Conservation (phyloP, 768 basidiomycete species). For the Exsudoporus frostii region DNA sequence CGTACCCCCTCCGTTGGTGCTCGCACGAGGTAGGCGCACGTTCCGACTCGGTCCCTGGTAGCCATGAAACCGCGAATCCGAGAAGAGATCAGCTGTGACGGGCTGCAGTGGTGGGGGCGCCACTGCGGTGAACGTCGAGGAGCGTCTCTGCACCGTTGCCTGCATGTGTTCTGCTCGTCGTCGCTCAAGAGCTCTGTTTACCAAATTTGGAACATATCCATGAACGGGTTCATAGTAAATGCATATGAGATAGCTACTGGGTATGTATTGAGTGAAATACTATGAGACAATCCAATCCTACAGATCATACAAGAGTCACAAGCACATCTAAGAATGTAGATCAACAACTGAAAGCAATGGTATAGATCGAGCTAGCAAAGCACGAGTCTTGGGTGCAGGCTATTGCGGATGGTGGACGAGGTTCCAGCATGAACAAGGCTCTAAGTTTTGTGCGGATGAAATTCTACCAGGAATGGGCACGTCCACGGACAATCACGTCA, state of each 20-base stretch:
- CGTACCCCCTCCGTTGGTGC: conserved; percentile 59
- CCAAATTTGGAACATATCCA: conserved; percentile 10
- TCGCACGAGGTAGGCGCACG: conserved; percentile 59
- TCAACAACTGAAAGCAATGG: neutral
- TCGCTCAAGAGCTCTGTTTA: neutral
- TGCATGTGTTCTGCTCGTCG: conserved; percentile 21
- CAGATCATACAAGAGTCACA: neutral
- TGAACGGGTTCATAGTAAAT: too few species aligned
- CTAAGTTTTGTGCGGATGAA: neutral
- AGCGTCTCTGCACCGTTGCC: conserved; percentile 22
- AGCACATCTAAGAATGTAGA: neutral
- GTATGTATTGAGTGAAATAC: neutral
- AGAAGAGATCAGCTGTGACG: conserved; percentile 31
- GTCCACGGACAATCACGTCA: neutral
- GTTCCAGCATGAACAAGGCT: neutral
- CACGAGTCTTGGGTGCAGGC: neutral
- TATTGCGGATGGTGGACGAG: neutral
- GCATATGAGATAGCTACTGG: neutral
- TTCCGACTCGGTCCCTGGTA: conserved; percentile 45
- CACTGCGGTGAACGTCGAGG: conserved; percentile 22
- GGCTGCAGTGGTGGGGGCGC: conserved; percentile 1
- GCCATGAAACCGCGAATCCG: conserved; percentile 44
- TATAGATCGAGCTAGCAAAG: neutral
- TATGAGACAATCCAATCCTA: neutral
- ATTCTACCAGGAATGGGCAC: neutral